These are phyloP conservation scores for Cutaneotrichosporon sp. DNA, from an alignment of 1,284 basidiomycete species.

Conservation along the genomic window DNA sequence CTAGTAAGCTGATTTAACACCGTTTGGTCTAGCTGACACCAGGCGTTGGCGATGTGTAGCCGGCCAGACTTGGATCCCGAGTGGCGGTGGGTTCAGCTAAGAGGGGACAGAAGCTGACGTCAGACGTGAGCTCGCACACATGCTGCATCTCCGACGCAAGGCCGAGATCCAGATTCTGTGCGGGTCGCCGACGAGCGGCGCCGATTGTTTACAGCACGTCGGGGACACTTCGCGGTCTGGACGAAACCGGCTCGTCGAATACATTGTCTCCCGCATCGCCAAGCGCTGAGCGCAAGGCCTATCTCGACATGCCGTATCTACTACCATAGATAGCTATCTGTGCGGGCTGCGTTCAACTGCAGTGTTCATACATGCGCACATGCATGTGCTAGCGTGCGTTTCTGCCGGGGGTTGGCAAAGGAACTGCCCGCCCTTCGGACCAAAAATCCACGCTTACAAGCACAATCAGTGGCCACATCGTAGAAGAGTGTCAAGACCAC, in stretches of 20 bases:
- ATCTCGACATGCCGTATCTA: too few relatives aligned
- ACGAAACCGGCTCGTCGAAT: conserved; percentile 15
- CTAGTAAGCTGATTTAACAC: conserved; percentile 54
- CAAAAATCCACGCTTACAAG: too few relatives aligned
- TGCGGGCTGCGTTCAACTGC: too few relatives aligned
- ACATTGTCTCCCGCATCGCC: conserved; percentile 10
- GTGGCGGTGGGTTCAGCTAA: conserved; percentile 13
- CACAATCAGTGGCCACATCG: too few relatives aligned
- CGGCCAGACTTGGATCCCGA: conserved; percentile 1
- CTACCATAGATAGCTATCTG: too few relatives aligned
- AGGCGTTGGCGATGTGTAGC: conserved; percentile 10
- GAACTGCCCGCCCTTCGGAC: too few relatives aligned
- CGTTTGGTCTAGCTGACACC: neutral
- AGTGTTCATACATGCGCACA: too few relatives aligned
- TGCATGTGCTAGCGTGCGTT: too few relatives aligned
- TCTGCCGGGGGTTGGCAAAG: too few relatives aligned
- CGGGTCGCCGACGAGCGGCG: neutral
- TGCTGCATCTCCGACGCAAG: conserved; percentile 72
- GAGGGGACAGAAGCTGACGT: neutral
- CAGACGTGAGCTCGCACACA: conserved; percentile 66
- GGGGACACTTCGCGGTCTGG: neutral
- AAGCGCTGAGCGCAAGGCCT: too few relatives aligned
- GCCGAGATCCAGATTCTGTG: conserved; percentile 78
- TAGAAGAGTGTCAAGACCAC: too few relatives aligned
- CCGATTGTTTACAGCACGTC: neutral